Evolutionary conservation across 306 rosid genomes (phyloP).

Genomic region (Astragalus membranaceus): DNA sequence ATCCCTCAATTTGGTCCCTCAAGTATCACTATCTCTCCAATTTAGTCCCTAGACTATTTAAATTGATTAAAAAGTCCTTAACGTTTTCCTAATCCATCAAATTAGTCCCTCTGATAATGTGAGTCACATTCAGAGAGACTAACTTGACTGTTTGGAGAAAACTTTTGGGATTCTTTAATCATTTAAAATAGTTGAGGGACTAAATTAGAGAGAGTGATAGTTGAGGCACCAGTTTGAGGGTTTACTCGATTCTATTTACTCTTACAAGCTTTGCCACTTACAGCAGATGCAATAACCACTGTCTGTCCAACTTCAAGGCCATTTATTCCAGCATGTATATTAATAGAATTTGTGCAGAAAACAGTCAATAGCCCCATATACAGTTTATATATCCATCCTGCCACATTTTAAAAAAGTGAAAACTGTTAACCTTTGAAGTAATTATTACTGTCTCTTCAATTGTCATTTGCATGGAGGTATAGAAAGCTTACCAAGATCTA

Average conservation of each 20-base stretch:
- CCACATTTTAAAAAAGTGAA: slow-evolving; percentile 2
- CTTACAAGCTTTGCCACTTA: slow-evolving; percentile 35
- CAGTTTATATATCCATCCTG: slow-evolving; percentile 90
- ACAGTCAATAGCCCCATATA: slow-evolving; percentile 95
- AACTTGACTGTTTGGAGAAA: no score
- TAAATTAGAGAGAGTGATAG: no score
- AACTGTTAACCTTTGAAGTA: neutral
- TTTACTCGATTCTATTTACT: neutral
- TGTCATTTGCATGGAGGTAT: slow-evolving; percentile 12
- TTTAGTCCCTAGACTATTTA: no score
- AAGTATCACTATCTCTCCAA: no score
- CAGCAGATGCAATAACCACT: slow-evolving; percentile 72
- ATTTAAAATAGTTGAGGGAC: no score
- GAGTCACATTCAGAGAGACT: no score
- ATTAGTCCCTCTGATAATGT: no score
- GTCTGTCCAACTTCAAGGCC: slow-evolving; percentile 97
- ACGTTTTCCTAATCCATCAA: no score
- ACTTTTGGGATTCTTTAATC: no score
- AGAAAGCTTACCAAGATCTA: slow-evolving; percentile 75
- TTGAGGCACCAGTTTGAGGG: no score
- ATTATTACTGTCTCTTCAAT: slow-evolving; percentile 5
- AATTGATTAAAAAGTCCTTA: no score
- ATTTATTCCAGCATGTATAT: slow-evolving; percentile 88
- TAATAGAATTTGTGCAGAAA: slow-evolving; percentile 94
- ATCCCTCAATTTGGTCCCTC: no score